Percentiles rank a stretch among this genome's conserved stretches.
Evolutionary conservation across 2,329 filamentous ascomycete species (phyloP).

Genomic region (Claviceps sorghi): DNA sequence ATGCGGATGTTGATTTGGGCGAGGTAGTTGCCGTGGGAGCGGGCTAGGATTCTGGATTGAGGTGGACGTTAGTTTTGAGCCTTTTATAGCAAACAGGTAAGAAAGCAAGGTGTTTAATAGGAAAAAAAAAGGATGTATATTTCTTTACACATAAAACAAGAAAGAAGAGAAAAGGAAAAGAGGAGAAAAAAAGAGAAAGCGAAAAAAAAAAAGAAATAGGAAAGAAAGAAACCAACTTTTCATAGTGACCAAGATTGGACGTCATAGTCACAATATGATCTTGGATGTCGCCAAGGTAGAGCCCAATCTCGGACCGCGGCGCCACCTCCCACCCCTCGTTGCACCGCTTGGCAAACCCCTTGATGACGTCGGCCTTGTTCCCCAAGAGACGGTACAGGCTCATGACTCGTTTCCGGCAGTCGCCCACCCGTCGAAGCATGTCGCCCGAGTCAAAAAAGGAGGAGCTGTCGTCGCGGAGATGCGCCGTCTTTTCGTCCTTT

Average conservation of each 20-base stretch:
- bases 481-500: constrained; percentile 30
- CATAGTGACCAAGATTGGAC: constrained; percentile 85
- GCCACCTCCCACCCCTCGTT: constrained; percentile 97
- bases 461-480: constrained; percentile 29
- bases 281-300: constrained; percentile 95
- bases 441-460: constrained; percentile 42
- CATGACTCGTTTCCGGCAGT: constrained; percentile 96
- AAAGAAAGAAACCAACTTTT: constrained; percentile 51
- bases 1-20: constrained; percentile 98
- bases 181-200: background rate
- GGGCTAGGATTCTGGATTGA: constrained; percentile 55
- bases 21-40: constrained; percentile 94
- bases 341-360: constrained; percentile 94
- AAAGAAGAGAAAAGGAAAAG: background rate
- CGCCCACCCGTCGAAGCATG: constrained; percentile 84
- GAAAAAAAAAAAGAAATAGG: background rate
- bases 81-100: too few species aligned
- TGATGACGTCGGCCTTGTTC: constrained; percentile 98
- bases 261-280: constrained; percentile 99
- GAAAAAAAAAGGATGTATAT: too few species aligned
- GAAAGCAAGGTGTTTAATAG: too few species aligned
- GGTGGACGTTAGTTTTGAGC: background rate
- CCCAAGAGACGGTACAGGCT: constrained; percentile 80
- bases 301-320: constrained; percentile 85
- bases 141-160: background rate